These are phyloP conservation scores for Darksidea phi DNA, from an alignment of 495 filamentous ascomycete species.

Conservation along the genomic window DNA sequence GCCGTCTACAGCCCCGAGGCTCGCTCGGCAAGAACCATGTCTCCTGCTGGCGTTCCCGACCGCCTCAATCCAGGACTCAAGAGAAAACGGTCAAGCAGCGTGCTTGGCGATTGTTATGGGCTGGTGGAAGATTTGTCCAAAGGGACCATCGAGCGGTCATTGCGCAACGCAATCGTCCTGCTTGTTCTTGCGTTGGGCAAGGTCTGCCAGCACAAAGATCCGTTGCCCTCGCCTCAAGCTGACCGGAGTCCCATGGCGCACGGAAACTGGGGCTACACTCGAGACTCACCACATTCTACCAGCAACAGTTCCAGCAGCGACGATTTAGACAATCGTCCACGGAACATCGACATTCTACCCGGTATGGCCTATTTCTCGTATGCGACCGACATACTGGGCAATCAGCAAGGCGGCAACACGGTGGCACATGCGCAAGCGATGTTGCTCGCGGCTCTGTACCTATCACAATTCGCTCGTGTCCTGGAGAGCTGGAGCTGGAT, in stretches of 20 bases:
- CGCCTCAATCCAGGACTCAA: constrained; percentile 45
- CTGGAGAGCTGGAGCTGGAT: constrained; percentile 92
- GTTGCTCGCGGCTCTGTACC: constrained; percentile 83
- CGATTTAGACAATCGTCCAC: constrained; percentile 13
- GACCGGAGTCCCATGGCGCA: constrained; percentile 37
- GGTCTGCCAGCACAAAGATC: constrained; percentile 66
- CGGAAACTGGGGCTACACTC: background rate
- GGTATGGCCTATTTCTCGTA: constrained; percentile 85
- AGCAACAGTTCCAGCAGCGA: constrained; percentile 26
- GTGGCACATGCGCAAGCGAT: constrained; percentile 80
- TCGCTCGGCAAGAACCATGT: constrained; percentile 9
- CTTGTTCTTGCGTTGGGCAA: constrained; percentile 83
- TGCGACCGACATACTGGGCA: constrained; percentile 83
- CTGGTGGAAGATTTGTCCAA: constrained; percentile 9
- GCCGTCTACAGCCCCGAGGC: constrained; percentile 35
- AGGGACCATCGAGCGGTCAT: constrained; percentile 52
- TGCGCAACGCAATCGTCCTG: constrained; percentile 74
- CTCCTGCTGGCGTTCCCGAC: constrained; percentile 29
- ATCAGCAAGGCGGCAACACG: constrained; percentile 71
- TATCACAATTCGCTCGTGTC: constrained; percentile 80
- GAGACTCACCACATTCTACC: constrained; percentile 35
- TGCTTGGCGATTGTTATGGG: constrained; percentile 19
- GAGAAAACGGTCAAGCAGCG: constrained; percentile 54
- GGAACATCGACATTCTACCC: constrained; percentile 85
- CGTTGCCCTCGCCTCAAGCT: constrained; percentile 61